A percentile compares a stretch with the other conserved stretches of the same genome.
Conservation (phyloP, 805 yeast species). For the Candida glaebosa region DNA sequence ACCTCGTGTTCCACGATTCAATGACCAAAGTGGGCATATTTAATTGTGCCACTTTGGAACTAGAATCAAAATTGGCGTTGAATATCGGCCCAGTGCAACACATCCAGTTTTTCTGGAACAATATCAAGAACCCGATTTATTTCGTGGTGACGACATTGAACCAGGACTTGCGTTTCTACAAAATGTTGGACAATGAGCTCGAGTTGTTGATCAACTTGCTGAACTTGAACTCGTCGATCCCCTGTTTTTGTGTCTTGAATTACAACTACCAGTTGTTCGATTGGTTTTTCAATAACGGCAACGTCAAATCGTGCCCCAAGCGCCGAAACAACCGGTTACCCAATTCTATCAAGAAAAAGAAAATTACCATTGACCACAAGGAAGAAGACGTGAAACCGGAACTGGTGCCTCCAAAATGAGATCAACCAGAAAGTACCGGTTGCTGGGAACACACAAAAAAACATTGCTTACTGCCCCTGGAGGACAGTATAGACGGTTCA, state of each 20-base stretch:
- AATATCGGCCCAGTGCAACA: slow-evolving; percentile 11
- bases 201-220: slow-evolving; percentile 1
- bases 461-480: neutral
- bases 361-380: slow-evolving; percentile 4
- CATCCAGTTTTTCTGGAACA: slow-evolving; percentile 4
- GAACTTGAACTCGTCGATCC: slow-evolving; percentile 2
- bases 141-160: slow-evolving; percentile 20
- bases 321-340: neutral
- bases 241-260: slow-evolving; percentile 3
- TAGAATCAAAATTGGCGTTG: slow-evolving; percentile 19
- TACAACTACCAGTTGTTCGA: slow-evolving; percentile 3
- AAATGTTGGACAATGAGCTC: neutral
- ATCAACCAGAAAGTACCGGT: too few species aligned
- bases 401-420: neutral
- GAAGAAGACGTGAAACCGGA: slow-evolving; percentile 3
- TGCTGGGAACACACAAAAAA: too few species aligned
- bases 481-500: neutral
- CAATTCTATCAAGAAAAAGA: slow-evolving; percentile 2
- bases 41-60: slow-evolving; percentile 18
- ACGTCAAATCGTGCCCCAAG: slow-evolving; percentile 1
- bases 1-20: slow-evolving; percentile 24
- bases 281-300: slow-evolving; percentile 2
- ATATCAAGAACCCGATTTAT: slow-evolving; percentile 17
- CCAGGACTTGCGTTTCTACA: slow-evolving; percentile 18
- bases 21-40: slow-evolving; percentile 28